A percentile compares a stretch with the other conserved stretches of the same genome.
Evolutionary conservation across 371 early-diverging fungal species (phyloP).

Genomic region (Lichtheimia hyalospora): DNA sequence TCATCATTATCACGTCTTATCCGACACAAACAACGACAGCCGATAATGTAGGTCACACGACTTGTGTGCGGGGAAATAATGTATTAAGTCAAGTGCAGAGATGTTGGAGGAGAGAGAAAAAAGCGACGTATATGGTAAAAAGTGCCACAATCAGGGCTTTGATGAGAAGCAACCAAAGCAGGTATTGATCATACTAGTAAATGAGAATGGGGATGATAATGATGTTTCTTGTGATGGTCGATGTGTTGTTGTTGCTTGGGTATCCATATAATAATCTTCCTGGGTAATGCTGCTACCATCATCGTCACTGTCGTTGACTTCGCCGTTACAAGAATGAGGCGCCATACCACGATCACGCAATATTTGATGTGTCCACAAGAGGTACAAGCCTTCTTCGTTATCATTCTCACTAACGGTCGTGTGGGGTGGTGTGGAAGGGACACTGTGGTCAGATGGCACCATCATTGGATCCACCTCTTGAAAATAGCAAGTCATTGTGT

Average conservation of each 20-base stretch:
- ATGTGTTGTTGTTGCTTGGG: too few species aligned
- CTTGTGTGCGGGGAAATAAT: too few species aligned
- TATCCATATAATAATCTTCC: too few species aligned
- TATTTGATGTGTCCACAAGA: constrained; percentile 35
- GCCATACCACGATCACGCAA: constrained; percentile 26
- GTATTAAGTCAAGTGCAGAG: too few species aligned
- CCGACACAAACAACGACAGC: too few species aligned
- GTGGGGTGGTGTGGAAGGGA: constrained; percentile 32
- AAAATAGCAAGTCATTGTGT: too few species aligned
- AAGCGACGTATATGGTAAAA: not conserved
- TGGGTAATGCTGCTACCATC: constrained; percentile 27
- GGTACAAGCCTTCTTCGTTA: constrained; percentile 31
- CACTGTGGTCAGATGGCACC: constrained; percentile 14
- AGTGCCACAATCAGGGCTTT: constrained; percentile 1
- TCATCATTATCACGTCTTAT: too few species aligned
- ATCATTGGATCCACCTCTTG: not conserved
- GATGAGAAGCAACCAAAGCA: constrained; percentile 3
- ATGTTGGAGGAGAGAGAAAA: too few species aligned
- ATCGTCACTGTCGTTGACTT: constrained; percentile 15
- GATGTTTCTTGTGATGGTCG: too few species aligned
- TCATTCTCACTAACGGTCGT: constrained; percentile 31
- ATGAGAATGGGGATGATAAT: too few species aligned
- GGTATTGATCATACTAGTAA: not conserved
- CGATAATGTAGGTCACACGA: too few species aligned
- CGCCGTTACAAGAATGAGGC: constrained; percentile 19